Base-by-base conservation (phyloP, 164 flowering plant genomes). In the Pachysandra terminalis region DNA sequence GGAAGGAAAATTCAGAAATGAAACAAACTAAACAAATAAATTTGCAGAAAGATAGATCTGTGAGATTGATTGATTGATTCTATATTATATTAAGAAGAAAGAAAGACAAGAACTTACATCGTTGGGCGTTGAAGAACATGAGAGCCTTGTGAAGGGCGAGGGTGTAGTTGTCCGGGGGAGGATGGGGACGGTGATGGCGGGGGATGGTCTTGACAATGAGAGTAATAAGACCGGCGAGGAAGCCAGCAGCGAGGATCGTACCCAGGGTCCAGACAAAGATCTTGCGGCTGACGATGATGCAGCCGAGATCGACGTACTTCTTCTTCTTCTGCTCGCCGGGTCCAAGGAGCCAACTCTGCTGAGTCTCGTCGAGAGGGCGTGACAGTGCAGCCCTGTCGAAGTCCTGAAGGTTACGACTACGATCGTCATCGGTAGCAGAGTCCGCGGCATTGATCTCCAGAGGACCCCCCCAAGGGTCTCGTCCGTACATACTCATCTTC, bases 391-490 rank as follows among this genome's bases (percentile, higher is more conserved):
- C 98, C 60, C 91, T 63, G 75, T 95, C 98, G 64, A 84, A 81
- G 56, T 95, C 98, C 59, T 86, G 79, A 1, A 94, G 83, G 68
- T 92, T 94, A 49, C 97, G 74, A 74, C 97, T 92, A 59, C 97
- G 77, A 49, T 94, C 98, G 60, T 94, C 98, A 78, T 94, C 98
- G 2, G 98, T 92, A 16, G 97, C 96, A 0, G 98, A 91, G 59
- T 91, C 98, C 14, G 89, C 86, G 0, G 89, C 82, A 61, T 85
- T 78, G 19, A 91, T 91, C 85, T 94, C 97, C 70, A 91, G 75
- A 0, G 97, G 87, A 0, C 98, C 97, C 0, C 97, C 98, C 98
- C 98, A 94, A 5, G 96, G 97, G 75, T 92, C 96, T 25, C 98
- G 66, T 0, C 91, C 98, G 82, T 84, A 92, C 97, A 88, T 88